A percentile compares a stretch with the other conserved stretches of the same genome.
Conservation (phyloP, 257 asterid species). For the Mentha longifolia region DNA sequence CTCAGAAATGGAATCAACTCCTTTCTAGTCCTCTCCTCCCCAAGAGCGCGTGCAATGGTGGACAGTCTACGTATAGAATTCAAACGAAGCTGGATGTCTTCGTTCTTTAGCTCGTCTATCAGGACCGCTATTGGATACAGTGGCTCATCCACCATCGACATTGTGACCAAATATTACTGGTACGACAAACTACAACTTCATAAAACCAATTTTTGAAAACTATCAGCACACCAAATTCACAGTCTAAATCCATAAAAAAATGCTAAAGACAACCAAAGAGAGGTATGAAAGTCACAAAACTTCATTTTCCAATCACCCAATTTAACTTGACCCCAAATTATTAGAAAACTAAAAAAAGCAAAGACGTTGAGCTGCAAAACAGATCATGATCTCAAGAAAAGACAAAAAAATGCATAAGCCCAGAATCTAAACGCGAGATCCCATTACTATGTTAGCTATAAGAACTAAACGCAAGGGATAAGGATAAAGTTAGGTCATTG, state of each 20-base stretch:
- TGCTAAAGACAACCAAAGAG: constrained; percentile 10
- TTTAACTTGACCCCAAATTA: neutral
- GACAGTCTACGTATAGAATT: constrained; percentile 87
- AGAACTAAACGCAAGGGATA: neutral
- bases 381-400: constrained; percentile 7
- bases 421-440: constrained; percentile 25
- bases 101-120: constrained; percentile 92
- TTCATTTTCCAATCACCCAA: neutral
- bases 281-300: constrained; percentile 9
- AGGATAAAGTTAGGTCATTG: constrained; percentile 8
- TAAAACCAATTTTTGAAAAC: constrained; percentile 9
- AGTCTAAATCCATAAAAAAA: neutral
- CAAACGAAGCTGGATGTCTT: constrained; percentile 80
- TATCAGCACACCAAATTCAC: constrained; percentile 23
- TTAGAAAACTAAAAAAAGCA: neutral
- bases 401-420: neutral
- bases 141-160: constrained; percentile 95
- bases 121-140: constrained; percentile 93
- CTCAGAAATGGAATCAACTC: constrained; percentile 86
- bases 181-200: constrained; percentile 20
- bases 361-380: constrained; percentile 16
- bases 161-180: constrained; percentile 33
- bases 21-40: constrained; percentile 92
- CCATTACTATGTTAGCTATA: constrained; percentile 23
- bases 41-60: constrained; percentile 96